These are phyloP conservation scores for Shiraia bambusicola DNA, from an alignment of 2,329 filamentous ascomycete genomes.

Conservation along the genomic window DNA sequence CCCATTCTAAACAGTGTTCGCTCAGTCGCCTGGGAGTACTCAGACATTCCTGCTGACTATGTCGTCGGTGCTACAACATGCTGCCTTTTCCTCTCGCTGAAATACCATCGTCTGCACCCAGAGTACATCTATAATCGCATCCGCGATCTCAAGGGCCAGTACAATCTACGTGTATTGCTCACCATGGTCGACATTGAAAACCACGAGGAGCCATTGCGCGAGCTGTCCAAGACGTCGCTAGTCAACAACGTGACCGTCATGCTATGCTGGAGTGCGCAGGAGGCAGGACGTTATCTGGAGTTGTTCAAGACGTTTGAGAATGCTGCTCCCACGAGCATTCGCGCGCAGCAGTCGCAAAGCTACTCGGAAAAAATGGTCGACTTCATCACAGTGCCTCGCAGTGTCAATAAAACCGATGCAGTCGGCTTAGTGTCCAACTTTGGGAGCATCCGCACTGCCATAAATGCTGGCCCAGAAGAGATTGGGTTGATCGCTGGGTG, in stretches of 20 bases:
- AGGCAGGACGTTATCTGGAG: conserved; percentile 91
- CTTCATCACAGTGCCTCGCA: conserved; percentile 86
- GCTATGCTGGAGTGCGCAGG: conserved; percentile 89
- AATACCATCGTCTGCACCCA: conserved; percentile 95
- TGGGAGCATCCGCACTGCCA: conserved; percentile 79
- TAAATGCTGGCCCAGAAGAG: conserved; percentile 87
- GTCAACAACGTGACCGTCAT: conserved; percentile 92
- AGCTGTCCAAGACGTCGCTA: conserved; percentile 87
- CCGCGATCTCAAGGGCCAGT: conserved; percentile 78
- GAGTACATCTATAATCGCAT: conserved; percentile 98
- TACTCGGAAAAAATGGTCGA: conserved; percentile 88
- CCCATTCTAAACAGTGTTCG: conserved; percentile 83
- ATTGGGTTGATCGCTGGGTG: conserved; percentile 83
- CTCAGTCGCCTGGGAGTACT: conserved; percentile 90
- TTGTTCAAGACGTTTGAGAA: conserved; percentile 94
- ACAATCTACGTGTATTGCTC: conserved; percentile 81
- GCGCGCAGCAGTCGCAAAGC: conserved; percentile 76
- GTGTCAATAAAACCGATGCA: conserved; percentile 93
- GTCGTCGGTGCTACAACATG: conserved; percentile 84
- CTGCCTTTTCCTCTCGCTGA: conserved; percentile 88
- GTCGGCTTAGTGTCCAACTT: conserved; percentile 88
- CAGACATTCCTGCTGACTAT: conserved; percentile 94
- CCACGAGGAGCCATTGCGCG: conserved; percentile 85
- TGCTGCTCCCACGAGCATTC: conserved; percentile 77
- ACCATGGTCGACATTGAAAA: conserved; percentile 94